Base-by-base conservation (phyloP, 2,329 filamentous ascomycete species). In the Scedosporium aurantiacum region DNA sequence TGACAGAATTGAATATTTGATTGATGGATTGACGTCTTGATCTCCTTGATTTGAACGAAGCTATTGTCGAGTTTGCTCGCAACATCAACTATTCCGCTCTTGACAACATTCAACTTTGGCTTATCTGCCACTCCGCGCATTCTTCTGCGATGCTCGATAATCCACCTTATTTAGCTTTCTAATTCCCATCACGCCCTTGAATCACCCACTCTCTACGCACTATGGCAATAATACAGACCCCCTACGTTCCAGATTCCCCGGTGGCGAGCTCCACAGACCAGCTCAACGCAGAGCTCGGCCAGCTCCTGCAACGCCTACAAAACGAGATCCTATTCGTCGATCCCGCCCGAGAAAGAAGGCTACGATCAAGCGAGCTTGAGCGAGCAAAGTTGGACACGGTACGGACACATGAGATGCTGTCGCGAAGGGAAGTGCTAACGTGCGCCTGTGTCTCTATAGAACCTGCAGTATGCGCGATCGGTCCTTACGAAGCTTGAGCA, bases 251-350 rank as follows among this genome's bases (percentile, higher is more conserved):
- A 25, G 47, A 18, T 5, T n/a, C 45, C 25, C 27, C 45, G 16
- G 58, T 60, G 25, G 47, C 58, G 14, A 55, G 10, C 55, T 65
- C 68, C 21, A 64, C 68, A 21, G 72, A 75, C 10, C 64, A 67
- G 18, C 68, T 70, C 28, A 68, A 69, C 0, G 65, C 74, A 27
- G 80, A 89, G 67, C 79, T 92, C 18, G 81, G 78, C 50, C 82
- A 86, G 43, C 77, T 91, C 58, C 80, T 92, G 5, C 74, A 75
- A 58, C 84, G 88, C 37, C 76, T 91, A 43, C 85, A 90, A 67
- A 79, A 82, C 63, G 84, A 78, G 40, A 78, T 91, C 60, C 77
- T 90, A 43, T 81, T 82, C 61, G 78, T 83, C 32, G 81, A 85
- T 64, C 77, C 81, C 61, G 82, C 86, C 60, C 79, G 81, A 58